phyloP scores from a whole-genome alignment of 2,329 filamentous ascomycete species.

The Colletotrichum gloeosporioides region DNA sequence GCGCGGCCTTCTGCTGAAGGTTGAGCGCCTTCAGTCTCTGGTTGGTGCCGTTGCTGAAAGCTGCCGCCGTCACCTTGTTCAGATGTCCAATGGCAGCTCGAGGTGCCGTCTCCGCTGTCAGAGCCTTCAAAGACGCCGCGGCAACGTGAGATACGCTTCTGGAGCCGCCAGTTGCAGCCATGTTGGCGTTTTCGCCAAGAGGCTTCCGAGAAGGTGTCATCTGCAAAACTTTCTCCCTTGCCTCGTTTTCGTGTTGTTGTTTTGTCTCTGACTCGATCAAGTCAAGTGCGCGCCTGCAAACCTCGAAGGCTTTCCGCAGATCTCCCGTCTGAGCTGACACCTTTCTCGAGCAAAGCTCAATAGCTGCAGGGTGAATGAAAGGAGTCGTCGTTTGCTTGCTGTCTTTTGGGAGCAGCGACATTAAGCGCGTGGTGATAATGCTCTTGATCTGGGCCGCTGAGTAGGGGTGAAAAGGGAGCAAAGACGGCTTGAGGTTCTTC shows the following conservation, averaged over 20 bases:
- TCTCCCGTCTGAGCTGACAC: slow-evolving; percentile 94
- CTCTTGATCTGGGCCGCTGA: slow-evolving; percentile 84
- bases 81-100: slow-evolving; percentile 89
- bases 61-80: slow-evolving; percentile 86
- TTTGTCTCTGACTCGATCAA: slow-evolving; percentile 85
- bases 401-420: slow-evolving; percentile 68
- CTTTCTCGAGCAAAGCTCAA: slow-evolving; percentile 93
- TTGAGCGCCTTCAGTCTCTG: slow-evolving; percentile 89
- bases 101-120: slow-evolving; percentile 82
- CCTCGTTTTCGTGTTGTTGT: slow-evolving; percentile 71
- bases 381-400: slow-evolving; percentile 67
- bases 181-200: slow-evolving; percentile 81
- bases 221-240: slow-evolving; percentile 60
- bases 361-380: slow-evolving; percentile 91
- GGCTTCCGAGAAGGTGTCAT: slow-evolving; percentile 77
- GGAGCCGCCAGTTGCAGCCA: slow-evolving; percentile 50
- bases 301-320: slow-evolving; percentile 92
- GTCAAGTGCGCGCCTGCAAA: slow-evolving; percentile 88
- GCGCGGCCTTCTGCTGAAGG: slow-evolving; percentile 92
- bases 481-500: slow-evolving; percentile 86
- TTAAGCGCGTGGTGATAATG: slow-evolving; percentile 85
- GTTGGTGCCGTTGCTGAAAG: slow-evolving; percentile 86
- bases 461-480: slow-evolving; percentile 93
- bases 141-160: slow-evolving; percentile 54
- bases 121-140: slow-evolving; percentile 58